Evolutionary conservation across 1,139 yeast genomes (phyloP).

Genomic region (Barnettozyma hawaiiensis): DNA sequence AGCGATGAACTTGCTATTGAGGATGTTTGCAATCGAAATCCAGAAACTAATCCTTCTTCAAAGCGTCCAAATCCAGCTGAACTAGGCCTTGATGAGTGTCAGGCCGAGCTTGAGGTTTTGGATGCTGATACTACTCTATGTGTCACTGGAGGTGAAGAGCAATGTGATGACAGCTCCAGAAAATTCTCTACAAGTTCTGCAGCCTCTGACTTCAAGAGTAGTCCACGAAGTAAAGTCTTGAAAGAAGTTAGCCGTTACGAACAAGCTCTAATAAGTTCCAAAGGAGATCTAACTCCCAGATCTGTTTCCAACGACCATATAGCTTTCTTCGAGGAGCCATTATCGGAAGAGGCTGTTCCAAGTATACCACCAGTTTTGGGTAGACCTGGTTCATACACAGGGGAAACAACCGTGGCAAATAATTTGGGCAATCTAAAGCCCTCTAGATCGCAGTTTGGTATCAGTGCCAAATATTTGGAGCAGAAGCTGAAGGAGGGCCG

Average conservation of each 20-base stretch:
- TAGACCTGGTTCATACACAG: conserved; percentile 5
- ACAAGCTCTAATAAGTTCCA: conserved; percentile 11
- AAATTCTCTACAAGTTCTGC: conserved; percentile 8
- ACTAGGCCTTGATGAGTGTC: neutral
- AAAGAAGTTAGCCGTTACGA: conserved; percentile 22
- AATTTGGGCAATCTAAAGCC: conserved; percentile 2
- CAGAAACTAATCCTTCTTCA: neutral
- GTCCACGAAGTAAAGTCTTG: conserved; percentile 22
- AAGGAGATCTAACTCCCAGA: neutral
- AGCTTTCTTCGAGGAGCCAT: neutral
- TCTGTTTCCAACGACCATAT: neutral
- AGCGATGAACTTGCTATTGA: neutral
- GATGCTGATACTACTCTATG: neutral
- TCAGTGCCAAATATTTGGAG: conserved; percentile 26
- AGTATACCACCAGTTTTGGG: neutral
- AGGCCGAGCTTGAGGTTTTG: neutral
- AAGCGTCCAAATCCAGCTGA: neutral
- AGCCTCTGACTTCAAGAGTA: conserved; percentile 9
- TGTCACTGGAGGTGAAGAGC: neutral
- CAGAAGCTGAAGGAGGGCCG: conserved; percentile 27
- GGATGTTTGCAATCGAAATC: neutral
- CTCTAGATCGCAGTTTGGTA: conserved; percentile 20
- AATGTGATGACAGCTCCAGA: neutral
- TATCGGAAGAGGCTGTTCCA: neutral
- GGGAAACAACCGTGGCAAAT: conserved; percentile 1